Percentiles rank a stretch among this genome's conserved stretches.
Evolutionary conservation across 257 asterid genomes (phyloP).

Genomic region (Primulina tabacum): DNA sequence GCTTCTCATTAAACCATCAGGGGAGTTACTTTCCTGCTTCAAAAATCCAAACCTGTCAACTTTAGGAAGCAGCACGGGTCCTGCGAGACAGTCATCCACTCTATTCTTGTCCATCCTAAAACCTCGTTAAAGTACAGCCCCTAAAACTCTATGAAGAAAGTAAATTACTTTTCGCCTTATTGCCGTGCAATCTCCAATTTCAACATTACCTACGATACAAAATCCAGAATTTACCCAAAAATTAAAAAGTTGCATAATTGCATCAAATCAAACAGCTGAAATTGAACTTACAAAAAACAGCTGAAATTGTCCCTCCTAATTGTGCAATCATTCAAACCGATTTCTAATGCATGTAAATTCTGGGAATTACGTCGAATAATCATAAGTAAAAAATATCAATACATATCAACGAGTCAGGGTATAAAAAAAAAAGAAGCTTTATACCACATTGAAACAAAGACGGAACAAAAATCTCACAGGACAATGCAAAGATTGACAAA

Average conservation of each 20-base stretch:
- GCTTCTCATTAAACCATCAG: conserved; percentile 59
- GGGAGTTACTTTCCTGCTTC: conserved; percentile 55
- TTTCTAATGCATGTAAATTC: background rate
- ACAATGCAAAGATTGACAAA: background rate
- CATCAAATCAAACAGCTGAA: conserved; percentile 17
- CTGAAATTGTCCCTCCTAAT: background rate
- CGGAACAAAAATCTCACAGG: background rate
- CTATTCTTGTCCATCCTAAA: conserved; percentile 68
- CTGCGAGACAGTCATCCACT: conserved; percentile 64
- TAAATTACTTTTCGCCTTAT: conserved; percentile 24
- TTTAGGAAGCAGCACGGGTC: conserved; percentile 43
- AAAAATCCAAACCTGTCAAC: conserved; percentile 75
- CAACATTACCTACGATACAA: conserved; percentile 23
- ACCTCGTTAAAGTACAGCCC: conserved; percentile 24
- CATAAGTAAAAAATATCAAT: background rate
- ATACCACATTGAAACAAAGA: conserved; percentile 5
- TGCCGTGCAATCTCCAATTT: conserved; percentile 25
- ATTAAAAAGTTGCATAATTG: conserved; percentile 14
- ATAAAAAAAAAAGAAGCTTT: background rate
- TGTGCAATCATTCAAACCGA: conserved; percentile 3
- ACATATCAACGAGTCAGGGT: background rate
- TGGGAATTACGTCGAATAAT: background rate
- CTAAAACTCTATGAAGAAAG: conserved; percentile 21
- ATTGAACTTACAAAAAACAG: background rate
- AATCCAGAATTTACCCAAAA: conserved; percentile 20